A percentile compares a stretch with the other conserved stretches of the same genome.
Conservation (phyloP, 2,329 filamentous ascomycete species). For the Fusarium oxysporum region DNA sequence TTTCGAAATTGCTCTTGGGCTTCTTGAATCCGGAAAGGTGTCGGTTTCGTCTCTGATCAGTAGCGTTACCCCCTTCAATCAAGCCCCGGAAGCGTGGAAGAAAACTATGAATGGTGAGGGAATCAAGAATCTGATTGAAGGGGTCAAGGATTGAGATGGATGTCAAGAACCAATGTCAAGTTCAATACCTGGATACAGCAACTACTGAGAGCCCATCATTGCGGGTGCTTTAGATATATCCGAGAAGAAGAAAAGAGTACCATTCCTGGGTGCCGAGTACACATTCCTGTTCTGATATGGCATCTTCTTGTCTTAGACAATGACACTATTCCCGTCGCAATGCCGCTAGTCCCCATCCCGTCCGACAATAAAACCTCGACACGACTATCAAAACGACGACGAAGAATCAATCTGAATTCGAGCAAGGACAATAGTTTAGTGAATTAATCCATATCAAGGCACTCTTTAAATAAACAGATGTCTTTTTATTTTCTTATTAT, state of each 20-base stretch:
- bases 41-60: constrained; percentile 85
- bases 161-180: neutral
- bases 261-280: neutral
- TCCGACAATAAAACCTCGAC: neutral
- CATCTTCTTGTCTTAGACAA: neutral
- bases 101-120: constrained; percentile 87
- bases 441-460: too few species aligned
- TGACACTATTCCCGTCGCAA: constrained; percentile 1
- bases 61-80: constrained; percentile 79
- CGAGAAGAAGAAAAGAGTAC: neutral
- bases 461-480: too few species aligned
- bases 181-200: neutral
- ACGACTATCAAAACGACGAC: neutral
- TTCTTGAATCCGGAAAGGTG: constrained; percentile 78
- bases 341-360: neutral
- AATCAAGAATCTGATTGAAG: constrained; percentile 73
- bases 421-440: neutral
- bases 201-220: neutral
- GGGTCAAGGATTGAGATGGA: constrained; percentile 12
- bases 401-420: neutral
- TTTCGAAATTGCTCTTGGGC: constrained; percentile 82
- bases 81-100: constrained; percentile 73
- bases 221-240: too few species aligned
- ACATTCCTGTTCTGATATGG: neutral
- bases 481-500: neutral